Conservation (phyloP, 305 asterid species). For the Striga hermonthica region DNA sequence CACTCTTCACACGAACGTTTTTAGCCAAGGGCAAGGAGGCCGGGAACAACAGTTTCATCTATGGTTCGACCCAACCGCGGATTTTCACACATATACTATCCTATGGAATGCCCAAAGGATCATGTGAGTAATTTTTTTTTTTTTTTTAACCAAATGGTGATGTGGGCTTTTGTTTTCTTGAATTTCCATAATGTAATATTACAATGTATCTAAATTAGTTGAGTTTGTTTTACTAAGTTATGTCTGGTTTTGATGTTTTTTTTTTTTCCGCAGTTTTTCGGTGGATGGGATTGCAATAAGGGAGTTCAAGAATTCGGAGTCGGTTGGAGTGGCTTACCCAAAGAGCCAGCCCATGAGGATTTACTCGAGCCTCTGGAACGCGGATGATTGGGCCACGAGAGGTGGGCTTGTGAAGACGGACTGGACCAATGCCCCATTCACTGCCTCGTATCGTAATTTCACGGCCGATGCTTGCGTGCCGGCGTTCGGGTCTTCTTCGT, state of each 20-base stretch:
- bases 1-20: conserved; percentile 60
- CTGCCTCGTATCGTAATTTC: conserved; percentile 5
- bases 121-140: not conserved
- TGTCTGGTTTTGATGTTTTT: no score
- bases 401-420: conserved; percentile 18
- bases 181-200: not conserved
- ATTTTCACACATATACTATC: conserved; percentile 56
- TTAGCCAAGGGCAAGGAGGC: conserved; percentile 51
- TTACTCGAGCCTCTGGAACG: conserved; percentile 8
- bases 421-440: conserved; percentile 1
- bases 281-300: not conserved
- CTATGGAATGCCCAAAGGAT: conserved; percentile 40
- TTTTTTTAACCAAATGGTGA: not conserved
- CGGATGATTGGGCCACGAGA: conserved; percentile 16
- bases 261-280: not conserved
- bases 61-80: conserved; percentile 67
- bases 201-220: no score
- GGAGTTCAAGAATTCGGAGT: conserved; percentile 2
- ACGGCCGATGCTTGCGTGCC: not conserved
- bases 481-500: not conserved
- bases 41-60: conserved; percentile 64
- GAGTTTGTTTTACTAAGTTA: no score
- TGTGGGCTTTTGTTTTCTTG: not conserved
- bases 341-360: conserved; percentile 8
- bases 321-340: conserved; percentile 7